These are phyloP conservation scores for Scheffersomyces spartinae DNA, from an alignment of 805 yeast species.

Conservation along the genomic window DNA sequence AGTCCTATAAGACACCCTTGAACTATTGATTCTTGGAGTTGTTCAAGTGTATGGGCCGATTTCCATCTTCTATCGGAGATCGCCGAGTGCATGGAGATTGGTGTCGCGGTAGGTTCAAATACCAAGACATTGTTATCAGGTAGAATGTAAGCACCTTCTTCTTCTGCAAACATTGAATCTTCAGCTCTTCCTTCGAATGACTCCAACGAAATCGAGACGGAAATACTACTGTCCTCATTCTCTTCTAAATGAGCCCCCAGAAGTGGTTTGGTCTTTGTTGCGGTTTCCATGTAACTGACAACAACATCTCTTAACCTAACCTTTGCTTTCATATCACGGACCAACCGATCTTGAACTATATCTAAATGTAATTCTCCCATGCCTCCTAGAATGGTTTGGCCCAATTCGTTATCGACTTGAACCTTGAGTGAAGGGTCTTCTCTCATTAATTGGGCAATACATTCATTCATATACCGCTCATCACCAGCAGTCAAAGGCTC, in stretches of 20 bases:
- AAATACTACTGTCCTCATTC: conserved; percentile 10
- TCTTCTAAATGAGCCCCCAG: too few species aligned
- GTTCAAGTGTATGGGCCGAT: conserved; percentile 31
- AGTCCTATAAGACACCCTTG: conserved; percentile 52
- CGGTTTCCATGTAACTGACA: conserved; percentile 74
- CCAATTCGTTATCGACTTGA: conserved; percentile 69
- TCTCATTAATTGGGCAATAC: conserved; percentile 52
- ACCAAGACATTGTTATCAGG: conserved; percentile 37
- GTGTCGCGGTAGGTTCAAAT: conserved; percentile 20
- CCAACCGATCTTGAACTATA: conserved; percentile 67
- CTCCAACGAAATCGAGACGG: conserved; percentile 18
- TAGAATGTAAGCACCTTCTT: conserved; percentile 27
- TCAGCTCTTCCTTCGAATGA: conserved; percentile 26
- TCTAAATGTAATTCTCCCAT: conserved; percentile 97
- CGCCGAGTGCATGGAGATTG: conserved; percentile 14
- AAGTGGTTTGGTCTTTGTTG: conserved; percentile 10
- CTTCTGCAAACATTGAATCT: conserved; percentile 22
- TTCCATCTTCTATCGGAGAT: conserved; percentile 37
- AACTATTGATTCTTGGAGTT: conserved; percentile 40
- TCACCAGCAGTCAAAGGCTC: conserved; percentile 83
- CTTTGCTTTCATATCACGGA: conserved; percentile 74
- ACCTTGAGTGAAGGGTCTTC: conserved; percentile 87
- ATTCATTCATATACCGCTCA: conserved; percentile 56
- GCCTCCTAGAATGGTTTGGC: conserved; percentile 82
- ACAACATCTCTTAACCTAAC: conserved; percentile 73